A percentile compares a stretch with the other conserved stretches of the same genome.
Evolutionary conservation across 768 basidiomycete species (phyloP).

Genomic region (Mrakia frigida): DNA sequence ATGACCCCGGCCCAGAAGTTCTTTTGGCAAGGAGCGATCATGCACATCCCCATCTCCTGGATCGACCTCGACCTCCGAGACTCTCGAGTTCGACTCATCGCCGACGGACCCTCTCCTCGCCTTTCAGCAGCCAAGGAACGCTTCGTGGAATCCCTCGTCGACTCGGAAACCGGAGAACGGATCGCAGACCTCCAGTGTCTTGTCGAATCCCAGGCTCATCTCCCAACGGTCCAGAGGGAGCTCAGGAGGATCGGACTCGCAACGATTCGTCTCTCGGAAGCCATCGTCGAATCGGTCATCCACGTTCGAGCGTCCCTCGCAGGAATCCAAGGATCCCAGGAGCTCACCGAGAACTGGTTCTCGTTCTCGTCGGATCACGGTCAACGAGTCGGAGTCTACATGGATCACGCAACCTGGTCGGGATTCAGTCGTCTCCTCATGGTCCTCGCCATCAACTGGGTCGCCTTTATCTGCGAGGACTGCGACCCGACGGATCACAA

Average conservation of each 20-base stretch:
- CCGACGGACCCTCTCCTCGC: slow-evolving; percentile 77
- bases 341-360: slow-evolving; percentile 72
- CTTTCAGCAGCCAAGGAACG: slow-evolving; percentile 69
- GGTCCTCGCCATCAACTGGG: slow-evolving; percentile 92
- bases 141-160: slow-evolving; percentile 60
- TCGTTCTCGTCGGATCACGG: slow-evolving; percentile 87
- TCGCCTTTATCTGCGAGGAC: slow-evolving; percentile 95
- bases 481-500: slow-evolving; percentile 92
- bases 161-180: slow-evolving; percentile 26
- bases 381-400: slow-evolving; percentile 77
- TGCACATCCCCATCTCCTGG: slow-evolving; percentile 64
- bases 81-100: slow-evolving; percentile 81
- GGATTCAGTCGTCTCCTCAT: slow-evolving; percentile 74
- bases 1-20: slow-evolving; percentile 80
- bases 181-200: slow-evolving; percentile 43
- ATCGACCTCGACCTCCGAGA: slow-evolving; percentile 80
- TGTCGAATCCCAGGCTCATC: slow-evolving; percentile 79
- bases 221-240: slow-evolving; percentile 82
- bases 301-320: slow-evolving; percentile 57
- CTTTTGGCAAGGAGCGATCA: slow-evolving; percentile 84
- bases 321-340: slow-evolving; percentile 63
- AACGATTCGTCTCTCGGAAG: slow-evolving; percentile 82
- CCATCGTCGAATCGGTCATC: slow-evolving; percentile 85
- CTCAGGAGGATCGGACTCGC: slow-evolving; percentile 84
- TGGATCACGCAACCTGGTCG: slow-evolving; percentile 60